Conservation (phyloP, 768 basidiomycete species). For the Daedalea quercina region DNA sequence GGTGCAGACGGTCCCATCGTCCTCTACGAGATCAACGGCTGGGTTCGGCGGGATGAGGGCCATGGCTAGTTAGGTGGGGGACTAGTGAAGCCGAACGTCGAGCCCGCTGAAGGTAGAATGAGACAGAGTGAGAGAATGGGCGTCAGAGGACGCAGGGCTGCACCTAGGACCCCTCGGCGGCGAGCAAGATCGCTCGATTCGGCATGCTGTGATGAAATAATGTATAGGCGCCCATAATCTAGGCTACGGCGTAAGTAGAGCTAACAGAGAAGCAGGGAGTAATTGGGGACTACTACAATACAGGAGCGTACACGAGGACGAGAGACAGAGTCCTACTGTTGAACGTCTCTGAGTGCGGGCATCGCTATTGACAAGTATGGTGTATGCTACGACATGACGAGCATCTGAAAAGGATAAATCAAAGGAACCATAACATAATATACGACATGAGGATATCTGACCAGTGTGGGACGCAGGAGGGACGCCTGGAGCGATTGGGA, state of each 20-base stretch:
- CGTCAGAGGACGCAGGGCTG: neutral
- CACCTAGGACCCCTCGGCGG: too few species aligned
- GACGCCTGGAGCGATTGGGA: neutral
- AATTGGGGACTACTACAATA: neutral
- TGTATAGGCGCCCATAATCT: neutral
- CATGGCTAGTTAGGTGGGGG: conserved; percentile 7
- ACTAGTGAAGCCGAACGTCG: neutral
- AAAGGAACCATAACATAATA: conserved; percentile 4
- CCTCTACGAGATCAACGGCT: conserved; percentile 32
- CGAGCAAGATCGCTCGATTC: too few species aligned
- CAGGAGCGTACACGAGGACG: neutral
- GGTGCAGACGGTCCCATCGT: conserved; percentile 45
- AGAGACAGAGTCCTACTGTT: neutral
- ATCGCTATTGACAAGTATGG: conserved; percentile 12
- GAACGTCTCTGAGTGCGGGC: neutral
- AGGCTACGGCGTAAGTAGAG: neutral
- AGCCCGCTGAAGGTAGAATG: neutral
- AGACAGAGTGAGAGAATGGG: neutral
- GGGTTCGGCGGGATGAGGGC: conserved; percentile 39
- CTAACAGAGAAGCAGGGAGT: neutral
- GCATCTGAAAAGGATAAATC: conserved; percentile 16
- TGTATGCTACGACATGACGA: conserved; percentile 19
- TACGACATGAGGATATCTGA: conserved; percentile 1
- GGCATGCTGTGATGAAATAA: neutral
- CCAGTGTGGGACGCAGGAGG: neutral